Conservation (phyloP, 73 alveolate species). For the Uronychia setigera region DNA sequence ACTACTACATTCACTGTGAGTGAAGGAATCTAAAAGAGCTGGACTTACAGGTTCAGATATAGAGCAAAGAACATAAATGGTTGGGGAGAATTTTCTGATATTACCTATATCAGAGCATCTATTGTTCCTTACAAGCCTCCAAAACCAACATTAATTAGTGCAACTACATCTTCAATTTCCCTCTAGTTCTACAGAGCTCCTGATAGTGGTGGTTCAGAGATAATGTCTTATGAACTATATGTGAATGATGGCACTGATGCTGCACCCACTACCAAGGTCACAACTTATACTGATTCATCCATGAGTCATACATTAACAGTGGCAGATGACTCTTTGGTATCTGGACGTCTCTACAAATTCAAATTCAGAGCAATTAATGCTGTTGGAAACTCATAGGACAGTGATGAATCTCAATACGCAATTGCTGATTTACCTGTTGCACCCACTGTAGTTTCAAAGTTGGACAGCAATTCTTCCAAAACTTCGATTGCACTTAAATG, state of each 20-base stretch:
- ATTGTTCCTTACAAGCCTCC: slow-evolving; percentile 47
- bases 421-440: slow-evolving; percentile 39
- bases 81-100: slow-evolving; percentile 63
- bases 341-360: slow-evolving; percentile 59
- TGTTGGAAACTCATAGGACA: slow-evolving; percentile 37
- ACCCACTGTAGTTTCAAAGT: slow-evolving; percentile 50
- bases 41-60: slow-evolving; percentile 41
- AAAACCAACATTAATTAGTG: slow-evolving; percentile 35
- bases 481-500: slow-evolving; percentile 46
- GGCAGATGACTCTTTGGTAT: slow-evolving; percentile 9
- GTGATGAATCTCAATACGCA: slow-evolving; percentile 55
- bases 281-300: slow-evolving; percentile 19
- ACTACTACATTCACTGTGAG: slow-evolving; percentile 45
- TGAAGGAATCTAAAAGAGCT: slow-evolving; percentile 39
- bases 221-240: slow-evolving; percentile 25
- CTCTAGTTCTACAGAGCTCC: slow-evolving; percentile 48
- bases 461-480: slow-evolving; percentile 32
- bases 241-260: slow-evolving; percentile 19
- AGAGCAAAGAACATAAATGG: slow-evolving; percentile 71
- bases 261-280: slow-evolving; percentile 20
- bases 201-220: slow-evolving; percentile 63
- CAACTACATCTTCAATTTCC: slow-evolving; percentile 17
- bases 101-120: slow-evolving; percentile 60
- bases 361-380: slow-evolving; percentile 27
- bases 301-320: not conserved